Conservation (phyloP, 768 basidiomycete genomes). For the Russula compacta region DNA sequence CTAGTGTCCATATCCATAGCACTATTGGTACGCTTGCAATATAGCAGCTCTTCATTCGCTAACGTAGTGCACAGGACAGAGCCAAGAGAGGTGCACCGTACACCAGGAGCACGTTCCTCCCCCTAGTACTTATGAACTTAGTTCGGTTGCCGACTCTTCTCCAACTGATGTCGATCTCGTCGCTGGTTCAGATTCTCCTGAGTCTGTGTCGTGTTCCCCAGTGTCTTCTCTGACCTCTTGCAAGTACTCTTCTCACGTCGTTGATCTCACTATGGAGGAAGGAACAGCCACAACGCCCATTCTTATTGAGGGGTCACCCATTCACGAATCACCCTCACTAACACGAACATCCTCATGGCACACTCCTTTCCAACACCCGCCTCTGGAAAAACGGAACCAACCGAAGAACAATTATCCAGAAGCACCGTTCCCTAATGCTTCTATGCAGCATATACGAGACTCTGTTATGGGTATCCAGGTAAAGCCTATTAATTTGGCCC, state of each 20-base stretch:
- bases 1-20: neutral
- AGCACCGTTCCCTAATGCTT: constrained; percentile 12
- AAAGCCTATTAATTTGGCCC: neutral
- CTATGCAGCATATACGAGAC: constrained; percentile 14
- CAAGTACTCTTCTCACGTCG: neutral
- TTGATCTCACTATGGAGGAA: constrained; percentile 16
- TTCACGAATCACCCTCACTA: neutral
- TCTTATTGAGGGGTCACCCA: constrained; percentile 12
- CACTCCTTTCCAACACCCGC: neutral
- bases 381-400: neutral
- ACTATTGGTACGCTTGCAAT: neutral
- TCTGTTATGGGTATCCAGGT: neutral
- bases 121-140: neutral
- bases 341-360: neutral
- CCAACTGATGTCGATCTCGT: neutral
- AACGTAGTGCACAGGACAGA: neutral
- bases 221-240: neutral
- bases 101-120: neutral
- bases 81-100: neutral
- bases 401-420: neutral
- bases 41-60: neutral
- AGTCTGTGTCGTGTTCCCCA: neutral
- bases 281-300: constrained; percentile 7
- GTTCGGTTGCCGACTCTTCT: neutral
- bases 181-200: neutral